A percentile compares a stretch with the other conserved stretches of the same genome.
Conservation (phyloP, 2,329 filamentous ascomycete species). For the Penicillium sp. region DNA sequence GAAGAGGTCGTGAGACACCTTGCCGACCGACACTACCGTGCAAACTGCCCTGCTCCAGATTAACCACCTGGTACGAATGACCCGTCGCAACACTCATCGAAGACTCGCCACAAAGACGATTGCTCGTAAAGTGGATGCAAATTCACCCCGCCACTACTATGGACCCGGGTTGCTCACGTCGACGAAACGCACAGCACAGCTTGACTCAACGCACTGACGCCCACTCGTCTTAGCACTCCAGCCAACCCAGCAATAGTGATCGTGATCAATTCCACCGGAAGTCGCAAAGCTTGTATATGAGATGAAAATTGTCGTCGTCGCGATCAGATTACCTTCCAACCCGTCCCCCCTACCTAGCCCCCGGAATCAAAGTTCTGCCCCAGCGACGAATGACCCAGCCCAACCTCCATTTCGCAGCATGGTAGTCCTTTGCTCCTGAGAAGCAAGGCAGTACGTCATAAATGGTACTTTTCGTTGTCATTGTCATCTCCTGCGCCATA, state of each 20-base stretch:
- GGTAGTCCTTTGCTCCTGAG: neutral
- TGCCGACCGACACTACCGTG: neutral
- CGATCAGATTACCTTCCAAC: neutral
- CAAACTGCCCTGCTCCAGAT: neutral
- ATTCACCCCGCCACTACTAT: neutral
- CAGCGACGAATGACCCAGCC: neutral
- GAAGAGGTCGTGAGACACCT: neutral
- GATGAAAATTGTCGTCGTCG: neutral
- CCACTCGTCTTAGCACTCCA: neutral
- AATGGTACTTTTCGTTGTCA: too few species aligned
- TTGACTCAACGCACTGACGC: neutral
- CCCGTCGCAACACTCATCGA: neutral
- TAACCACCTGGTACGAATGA: neutral
- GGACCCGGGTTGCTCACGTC: neutral
- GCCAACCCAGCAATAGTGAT: neutral
- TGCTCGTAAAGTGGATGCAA: neutral
- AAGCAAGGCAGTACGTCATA: neutral
- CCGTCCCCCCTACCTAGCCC: neutral
- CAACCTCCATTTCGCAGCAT: neutral
- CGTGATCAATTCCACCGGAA: neutral
- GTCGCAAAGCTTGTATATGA: neutral
- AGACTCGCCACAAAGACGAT: too few species aligned
- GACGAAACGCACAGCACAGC: neutral
- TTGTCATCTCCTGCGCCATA: neutral
- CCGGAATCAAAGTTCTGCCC: neutral